These are phyloP conservation scores for Heterobasidion parviporum DNA, from an alignment of 1,284 basidiomycete species.

Conservation along the genomic window DNA sequence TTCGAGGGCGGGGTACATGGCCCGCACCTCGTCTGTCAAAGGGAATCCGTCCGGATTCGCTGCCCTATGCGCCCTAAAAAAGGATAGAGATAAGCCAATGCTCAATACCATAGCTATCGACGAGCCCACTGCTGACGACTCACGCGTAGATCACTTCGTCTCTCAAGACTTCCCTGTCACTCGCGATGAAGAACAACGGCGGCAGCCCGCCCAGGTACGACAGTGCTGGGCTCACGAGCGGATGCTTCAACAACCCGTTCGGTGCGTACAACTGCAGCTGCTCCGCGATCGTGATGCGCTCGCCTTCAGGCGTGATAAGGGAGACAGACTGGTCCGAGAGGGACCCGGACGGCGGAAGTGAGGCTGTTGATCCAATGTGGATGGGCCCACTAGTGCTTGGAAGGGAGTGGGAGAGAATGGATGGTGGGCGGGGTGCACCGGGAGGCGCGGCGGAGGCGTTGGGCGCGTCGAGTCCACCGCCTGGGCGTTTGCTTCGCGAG, in stretches of 20 bases:
- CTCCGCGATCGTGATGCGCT: constrained; percentile 44
- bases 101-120: not conserved
- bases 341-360: constrained; percentile 28
- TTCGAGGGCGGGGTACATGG: constrained; percentile 57
- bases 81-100: not conserved
- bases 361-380: constrained; percentile 35
- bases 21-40: constrained; percentile 48
- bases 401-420: constrained; percentile 6
- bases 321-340: constrained; percentile 32
- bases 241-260: constrained; percentile 79
- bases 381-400: constrained; percentile 14
- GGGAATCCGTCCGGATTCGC: constrained; percentile 76
- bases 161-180: constrained; percentile 87
- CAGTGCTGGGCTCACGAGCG: constrained; percentile 77
- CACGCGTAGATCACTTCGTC: constrained; percentile 90
- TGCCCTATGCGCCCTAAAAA: constrained; percentile 81
- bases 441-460: too few relatives aligned
- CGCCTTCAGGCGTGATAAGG: constrained; percentile 36
- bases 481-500: not conserved
- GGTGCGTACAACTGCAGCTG: constrained; percentile 90
- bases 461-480: not conserved
- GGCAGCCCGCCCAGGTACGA: constrained; percentile 89
- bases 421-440: not conserved
- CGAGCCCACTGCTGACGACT: constrained; percentile 21
- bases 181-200: constrained; percentile 79